phyloP scores from a whole-genome alignment of 257 asterid genomes.

The Penstemon davidsonii region DNA sequence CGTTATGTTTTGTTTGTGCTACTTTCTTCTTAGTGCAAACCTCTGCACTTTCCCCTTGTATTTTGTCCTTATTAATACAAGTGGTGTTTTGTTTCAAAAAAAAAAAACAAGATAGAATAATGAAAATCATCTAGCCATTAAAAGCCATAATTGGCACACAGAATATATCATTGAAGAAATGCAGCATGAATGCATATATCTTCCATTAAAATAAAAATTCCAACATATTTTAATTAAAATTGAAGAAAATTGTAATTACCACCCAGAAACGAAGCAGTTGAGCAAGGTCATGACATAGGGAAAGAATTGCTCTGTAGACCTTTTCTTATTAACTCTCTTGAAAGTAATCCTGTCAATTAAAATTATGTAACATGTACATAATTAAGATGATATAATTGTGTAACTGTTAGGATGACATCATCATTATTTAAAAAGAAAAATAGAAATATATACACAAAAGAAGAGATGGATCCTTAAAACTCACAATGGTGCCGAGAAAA shows the following conservation, averaged over 20 bases:
- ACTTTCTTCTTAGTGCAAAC: no score
- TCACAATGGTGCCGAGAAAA: slow-evolving; percentile 85
- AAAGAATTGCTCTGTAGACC: slow-evolving; percentile 72
- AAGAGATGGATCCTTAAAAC: slow-evolving; percentile 20
- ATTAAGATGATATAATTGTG: no score
- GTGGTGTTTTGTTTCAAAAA: not conserved
- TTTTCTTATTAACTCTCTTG: slow-evolving; percentile 58
- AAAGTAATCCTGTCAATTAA: slow-evolving; percentile 62
- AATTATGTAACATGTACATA: not conserved
- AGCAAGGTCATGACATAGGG: slow-evolving; percentile 86
- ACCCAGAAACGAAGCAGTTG: slow-evolving; percentile 83
- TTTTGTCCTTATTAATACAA: no score
- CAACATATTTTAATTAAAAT: not conserved
- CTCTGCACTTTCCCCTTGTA: no score
- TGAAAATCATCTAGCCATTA: not conserved
- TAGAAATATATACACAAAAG: slow-evolving; percentile 4
- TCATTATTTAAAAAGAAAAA: not conserved
- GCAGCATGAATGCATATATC: not conserved
- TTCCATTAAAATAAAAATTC: not conserved
- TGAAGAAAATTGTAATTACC: slow-evolving; percentile 40
- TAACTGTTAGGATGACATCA: no score
- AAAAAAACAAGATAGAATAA: not conserved
- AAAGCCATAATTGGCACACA: not conserved
- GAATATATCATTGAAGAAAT: not conserved
- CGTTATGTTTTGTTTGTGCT: no score